Base-by-base conservation (phyloP, 2,329 filamentous ascomycete genomes). In the Aspergillus sp. region DNA sequence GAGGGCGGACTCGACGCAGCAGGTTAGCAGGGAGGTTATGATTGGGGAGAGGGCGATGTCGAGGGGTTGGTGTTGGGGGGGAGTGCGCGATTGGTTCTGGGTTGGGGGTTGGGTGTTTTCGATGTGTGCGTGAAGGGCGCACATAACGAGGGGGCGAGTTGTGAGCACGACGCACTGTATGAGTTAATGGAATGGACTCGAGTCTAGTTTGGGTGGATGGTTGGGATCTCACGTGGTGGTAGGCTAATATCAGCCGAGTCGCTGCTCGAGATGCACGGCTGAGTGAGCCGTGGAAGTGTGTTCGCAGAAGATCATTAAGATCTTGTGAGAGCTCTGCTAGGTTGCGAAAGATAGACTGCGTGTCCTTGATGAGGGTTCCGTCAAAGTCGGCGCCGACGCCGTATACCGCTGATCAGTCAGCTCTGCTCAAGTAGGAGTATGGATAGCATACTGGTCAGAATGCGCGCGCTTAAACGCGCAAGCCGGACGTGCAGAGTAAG, bases 91-190 rank as follows among this genome's bases (percentile, higher is more conserved):
- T 67, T 63, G 17, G 48, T 58, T 40, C 3, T 63, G 66, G 17
- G 54, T 55, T 24, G 62, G 51, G 33, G 56, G 57, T 20, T 65
- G 61, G 6, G 59, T 58, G n/a, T 63, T 51, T 46, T 67, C 66
- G 5, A 69, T 65, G 22, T 67, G 66, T 59, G 66, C 66, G 24
- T 67, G 64, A 2, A 68, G 58, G 34, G 65, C 63, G 46, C 66
- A 68, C 66, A 68, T 69, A 1, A 68, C 67, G 30, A 69, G 46
- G 2, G 65, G 67, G 11, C 67, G 60, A 17, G 67, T 68, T 19
- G 66, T 66, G 13, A 69, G 61, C 5, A 69, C 66, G 19, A 69
- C 63, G 20, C 67, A 69, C 67, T 69, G 20, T 17, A 9, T 0
- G 27, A 30, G 27, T 30, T 11, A 30, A 11, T 30, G 9, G 7